Percentiles rank a stretch among this genome's conserved stretches.
phyloP scores from a whole-genome alignment of 805 yeast genomes.

The Nakazawaea molendinolei region DNA sequence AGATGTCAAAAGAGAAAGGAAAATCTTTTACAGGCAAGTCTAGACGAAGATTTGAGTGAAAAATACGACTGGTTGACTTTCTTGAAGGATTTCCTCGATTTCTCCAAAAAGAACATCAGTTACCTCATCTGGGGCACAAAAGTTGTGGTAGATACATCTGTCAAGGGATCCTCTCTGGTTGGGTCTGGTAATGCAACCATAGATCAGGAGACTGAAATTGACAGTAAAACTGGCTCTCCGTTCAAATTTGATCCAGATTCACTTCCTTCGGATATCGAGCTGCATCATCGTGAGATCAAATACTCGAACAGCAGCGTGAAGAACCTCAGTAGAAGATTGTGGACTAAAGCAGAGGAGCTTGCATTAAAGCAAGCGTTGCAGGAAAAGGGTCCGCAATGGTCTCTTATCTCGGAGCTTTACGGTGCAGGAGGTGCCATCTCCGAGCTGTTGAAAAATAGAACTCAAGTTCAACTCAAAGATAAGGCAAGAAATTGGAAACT shows the following conservation, averaged over 20 bases:
- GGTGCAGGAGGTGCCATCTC: conserved; percentile 90
- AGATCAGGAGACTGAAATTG: neutral
- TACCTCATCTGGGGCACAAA: conserved; percentile 64
- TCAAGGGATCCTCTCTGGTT: neutral
- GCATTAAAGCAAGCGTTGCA: conserved; percentile 78
- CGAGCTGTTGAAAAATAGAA: conserved; percentile 80
- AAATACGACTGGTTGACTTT: conserved; percentile 85
- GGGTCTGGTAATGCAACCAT: neutral
- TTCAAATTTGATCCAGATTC: conserved; percentile 10
- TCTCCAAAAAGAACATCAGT: conserved; percentile 69
- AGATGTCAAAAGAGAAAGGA: conserved; percentile 70
- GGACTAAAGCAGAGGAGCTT: conserved; percentile 87
- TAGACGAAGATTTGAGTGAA: conserved; percentile 49
- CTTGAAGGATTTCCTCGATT: conserved; percentile 71
- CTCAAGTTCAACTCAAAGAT: conserved; percentile 89
- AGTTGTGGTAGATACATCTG: conserved; percentile 16
- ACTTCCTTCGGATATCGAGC: conserved; percentile 13
- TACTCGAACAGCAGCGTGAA: conserved; percentile 2
- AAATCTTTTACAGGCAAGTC: conserved; percentile 40
- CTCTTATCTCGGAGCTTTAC: conserved; percentile 79
- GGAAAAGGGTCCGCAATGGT: conserved; percentile 88
- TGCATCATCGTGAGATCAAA: conserved; percentile 12
- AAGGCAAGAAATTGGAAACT: conserved; percentile 96
- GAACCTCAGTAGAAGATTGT: conserved; percentile 47
- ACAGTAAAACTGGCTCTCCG: neutral